Evolutionary conservation across 1,139 yeast species (phyloP).

Genomic region (Arxiozyma slooffiae): DNA sequence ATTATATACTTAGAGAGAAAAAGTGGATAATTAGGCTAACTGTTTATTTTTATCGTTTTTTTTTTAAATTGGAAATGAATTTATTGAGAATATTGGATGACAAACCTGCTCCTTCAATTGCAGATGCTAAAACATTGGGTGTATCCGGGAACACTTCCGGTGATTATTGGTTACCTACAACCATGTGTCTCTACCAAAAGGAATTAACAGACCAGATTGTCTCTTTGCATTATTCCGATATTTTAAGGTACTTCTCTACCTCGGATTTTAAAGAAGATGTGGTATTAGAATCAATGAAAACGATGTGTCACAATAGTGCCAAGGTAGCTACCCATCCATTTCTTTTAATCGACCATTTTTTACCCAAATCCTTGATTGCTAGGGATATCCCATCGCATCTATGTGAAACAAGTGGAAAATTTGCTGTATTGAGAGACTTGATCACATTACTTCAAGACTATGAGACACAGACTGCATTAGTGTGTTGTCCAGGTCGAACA

Average conservation of each 20-base stretch:
- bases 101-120: slow-evolving; percentile 75
- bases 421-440: slow-evolving; percentile 55
- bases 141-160: slow-evolving; percentile 39
- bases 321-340: slow-evolving; percentile 85
- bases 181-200: slow-evolving; percentile 80
- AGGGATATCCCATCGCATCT: slow-evolving; percentile 69
- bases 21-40: not conserved
- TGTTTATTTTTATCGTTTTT: not conserved
- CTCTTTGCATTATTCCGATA: slow-evolving; percentile 82
- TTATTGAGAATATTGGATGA: slow-evolving; percentile 67
- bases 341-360: slow-evolving; percentile 68
- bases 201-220: slow-evolving; percentile 90
- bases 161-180: slow-evolving; percentile 74
- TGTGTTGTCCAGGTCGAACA: slow-evolving; percentile 49
- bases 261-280: slow-evolving; percentile 43
- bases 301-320: slow-evolving; percentile 65
- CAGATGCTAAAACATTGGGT: slow-evolving; percentile 37
- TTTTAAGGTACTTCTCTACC: slow-evolving; percentile 75
- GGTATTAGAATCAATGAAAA: slow-evolving; percentile 57
- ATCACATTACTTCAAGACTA: slow-evolving; percentile 36
- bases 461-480: slow-evolving; percentile 40
- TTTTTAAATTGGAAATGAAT: slow-evolving; percentile 46
- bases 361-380: slow-evolving; percentile 71
- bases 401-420: slow-evolving; percentile 81
- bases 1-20: not conserved